Conservation (phyloP, 78 protist species). For the Dictyostelium capitatum region DNA sequence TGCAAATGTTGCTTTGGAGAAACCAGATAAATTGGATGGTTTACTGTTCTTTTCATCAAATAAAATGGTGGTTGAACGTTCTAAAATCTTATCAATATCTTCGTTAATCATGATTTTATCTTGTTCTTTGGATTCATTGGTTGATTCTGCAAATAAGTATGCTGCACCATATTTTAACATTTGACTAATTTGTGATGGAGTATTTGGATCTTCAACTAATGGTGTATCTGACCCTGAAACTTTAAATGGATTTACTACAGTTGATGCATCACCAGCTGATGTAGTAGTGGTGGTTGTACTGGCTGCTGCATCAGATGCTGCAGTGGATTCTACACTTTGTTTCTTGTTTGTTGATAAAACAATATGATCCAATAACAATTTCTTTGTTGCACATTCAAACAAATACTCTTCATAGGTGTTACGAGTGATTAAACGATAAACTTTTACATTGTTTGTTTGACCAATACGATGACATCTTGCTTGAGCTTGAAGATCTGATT, state of each 20-base stretch:
- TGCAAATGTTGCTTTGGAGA: slow-evolving; percentile 85
- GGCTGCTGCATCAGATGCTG: background rate
- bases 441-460: slow-evolving; percentile 94
- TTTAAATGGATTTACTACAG: background rate
- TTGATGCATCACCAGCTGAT: background rate
- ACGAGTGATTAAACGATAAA: slow-evolving; percentile 93
- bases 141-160: slow-evolving; percentile 52
- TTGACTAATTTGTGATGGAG: slow-evolving; percentile 78
- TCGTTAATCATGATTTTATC: slow-evolving; percentile 64
- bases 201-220: slow-evolving; percentile 23
- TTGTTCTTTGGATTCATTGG: slow-evolving; percentile 54
- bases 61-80: slow-evolving; percentile 59
- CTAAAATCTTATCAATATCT: slow-evolving; percentile 88
- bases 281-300: background rate
- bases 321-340: background rate
- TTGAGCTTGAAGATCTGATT: slow-evolving; percentile 95
- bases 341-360: slow-evolving; percentile 61
- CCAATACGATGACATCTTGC: slow-evolving; percentile 97
- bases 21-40: slow-evolving; percentile 46
- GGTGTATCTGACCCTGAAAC: background rate
- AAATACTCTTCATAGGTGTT: slow-evolving; percentile 92
- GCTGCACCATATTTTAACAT: slow-evolving; percentile 90
- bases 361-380: slow-evolving; percentile 89
- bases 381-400: slow-evolving; percentile 90
- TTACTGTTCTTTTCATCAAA: slow-evolving; percentile 47